Conservation (phyloP, 164 flowering plant genomes). For the Cinnamomum micranthum region DNA sequence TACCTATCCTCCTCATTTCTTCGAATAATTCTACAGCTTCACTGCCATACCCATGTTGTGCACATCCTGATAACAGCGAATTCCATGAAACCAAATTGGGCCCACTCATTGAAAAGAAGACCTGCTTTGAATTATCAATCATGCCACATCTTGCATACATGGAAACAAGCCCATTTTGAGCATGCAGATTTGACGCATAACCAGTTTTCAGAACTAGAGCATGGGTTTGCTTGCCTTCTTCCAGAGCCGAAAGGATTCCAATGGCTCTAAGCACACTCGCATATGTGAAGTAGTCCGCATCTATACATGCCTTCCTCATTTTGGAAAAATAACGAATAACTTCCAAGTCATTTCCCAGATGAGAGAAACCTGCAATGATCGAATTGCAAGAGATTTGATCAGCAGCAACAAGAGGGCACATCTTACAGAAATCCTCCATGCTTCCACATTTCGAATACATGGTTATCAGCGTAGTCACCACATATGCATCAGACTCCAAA, state of each 20-base stretch:
- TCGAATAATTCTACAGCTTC: conserved; percentile 50
- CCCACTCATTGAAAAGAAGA: conserved; percentile 32
- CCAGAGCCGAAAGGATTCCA: conserved; percentile 37
- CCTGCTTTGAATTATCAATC: conserved; percentile 31
- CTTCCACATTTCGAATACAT: conserved; percentile 44
- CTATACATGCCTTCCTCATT: conserved; percentile 37
- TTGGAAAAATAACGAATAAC: conserved; percentile 32
- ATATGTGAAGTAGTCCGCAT: conserved; percentile 35
- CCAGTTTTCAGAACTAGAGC: conserved; percentile 40
- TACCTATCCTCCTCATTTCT: conserved; percentile 32
- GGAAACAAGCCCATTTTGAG: conserved; percentile 52
- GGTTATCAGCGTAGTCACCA: conserved; percentile 36
- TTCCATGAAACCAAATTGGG: conserved; percentile 60
- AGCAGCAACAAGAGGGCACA: conserved; percentile 20
- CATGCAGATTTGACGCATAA: conserved; percentile 21
- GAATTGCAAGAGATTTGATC: conserved; percentile 59
- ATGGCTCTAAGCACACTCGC: conserved; percentile 35
- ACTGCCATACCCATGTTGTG: conserved; percentile 44
- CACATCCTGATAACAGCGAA: conserved; percentile 42
- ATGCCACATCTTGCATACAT: conserved; percentile 63
- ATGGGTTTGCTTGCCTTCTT: conserved; percentile 54
- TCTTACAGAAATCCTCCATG: conserved; percentile 32
- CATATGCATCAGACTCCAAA: conserved; percentile 29
- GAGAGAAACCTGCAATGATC: conserved; percentile 43
- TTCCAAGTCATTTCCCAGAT: conserved; percentile 32